Base-by-base conservation (phyloP, 208 protist genomes). In the Trypanosoma brucei region DNA sequence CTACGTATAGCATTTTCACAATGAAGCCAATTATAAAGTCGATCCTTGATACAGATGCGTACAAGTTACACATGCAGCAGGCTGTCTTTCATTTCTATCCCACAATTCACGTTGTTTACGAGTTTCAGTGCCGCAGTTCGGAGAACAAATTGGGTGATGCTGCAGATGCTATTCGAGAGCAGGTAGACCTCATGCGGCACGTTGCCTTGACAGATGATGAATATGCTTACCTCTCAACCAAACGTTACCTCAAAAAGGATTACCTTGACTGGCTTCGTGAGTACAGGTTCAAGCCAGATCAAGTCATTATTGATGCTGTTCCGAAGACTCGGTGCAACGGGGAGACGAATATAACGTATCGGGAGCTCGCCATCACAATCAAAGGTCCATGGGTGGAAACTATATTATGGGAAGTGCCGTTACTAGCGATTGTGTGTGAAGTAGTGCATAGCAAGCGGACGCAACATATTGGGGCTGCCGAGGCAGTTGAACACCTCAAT, bases 21-120 rank as follows among this genome's bases (percentile, higher is more conserved):
- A 9, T 31, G 22, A 50, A 51, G 8, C 84, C 85, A 0, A 87
- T 94, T 51, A 89, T 94, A 55, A 83, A 71, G 36, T 90, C 88
- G 48, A 69, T 94, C 39, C 65, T 94, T 46, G 88, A 94, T 75
- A 94, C 88, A 22, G 88, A 94, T 70, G 85, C 84, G 38, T 94
- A 94, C 72, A 94, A 94, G 62, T 65, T 94, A 55, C 85, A 94
- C 73, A 94, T 94, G 88, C 88, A 94, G 61, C 88, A 94, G 62
- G 88, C 85, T 8, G 83, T 94, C 4, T 87, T 91, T 58, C 88
- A 92, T 62, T 59, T 88, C 37, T 66, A 85, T 62, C 76, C 74
- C 6, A 59, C 61, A 7, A 81, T 91, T 3, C 13, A 62, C 30
- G 58, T 79, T 14, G 59, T 68, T 9, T 92, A 84, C 64, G 79